These are phyloP conservation scores for Wallacemonas sp. DNA, from an alignment of 208 protist species.

Conservation along the genomic window DNA sequence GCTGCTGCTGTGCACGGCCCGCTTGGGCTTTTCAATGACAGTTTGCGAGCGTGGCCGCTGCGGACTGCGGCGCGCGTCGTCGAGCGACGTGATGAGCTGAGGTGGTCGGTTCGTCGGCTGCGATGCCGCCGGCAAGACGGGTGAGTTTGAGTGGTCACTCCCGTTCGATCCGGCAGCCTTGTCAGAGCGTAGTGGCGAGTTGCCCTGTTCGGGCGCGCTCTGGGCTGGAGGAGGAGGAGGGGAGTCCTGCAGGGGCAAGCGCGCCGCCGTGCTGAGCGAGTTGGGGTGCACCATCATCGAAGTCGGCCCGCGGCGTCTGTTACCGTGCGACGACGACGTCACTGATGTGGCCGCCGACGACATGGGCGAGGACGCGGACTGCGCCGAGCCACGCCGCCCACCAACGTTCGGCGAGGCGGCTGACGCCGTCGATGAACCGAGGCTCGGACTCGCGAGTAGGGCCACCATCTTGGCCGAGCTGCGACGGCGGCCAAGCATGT, in stretches of 20 bases:
- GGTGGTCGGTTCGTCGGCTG: neutral
- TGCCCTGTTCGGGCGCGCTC: neutral
- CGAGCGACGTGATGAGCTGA: too few relatives aligned
- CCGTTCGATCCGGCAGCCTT: neutral
- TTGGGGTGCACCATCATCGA: too few relatives aligned
- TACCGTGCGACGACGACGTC: too few relatives aligned
- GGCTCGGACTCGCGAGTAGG: neutral
- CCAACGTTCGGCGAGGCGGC: too few relatives aligned
- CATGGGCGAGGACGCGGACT: too few relatives aligned
- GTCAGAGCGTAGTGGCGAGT: neutral
- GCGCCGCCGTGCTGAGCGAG: too few relatives aligned
- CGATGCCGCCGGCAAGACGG: neutral
- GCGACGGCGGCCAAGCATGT: constrained; percentile 12
- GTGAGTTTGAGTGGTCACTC: neutral
- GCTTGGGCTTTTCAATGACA: constrained; percentile 6
- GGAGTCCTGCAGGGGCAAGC: too few relatives aligned
- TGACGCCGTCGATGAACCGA: neutral
- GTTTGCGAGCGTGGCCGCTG: constrained; percentile 1
- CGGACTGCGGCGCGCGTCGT: neutral
- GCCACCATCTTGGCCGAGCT: constrained; percentile 8
- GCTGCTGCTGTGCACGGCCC: neutral
- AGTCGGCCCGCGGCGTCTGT: too few relatives aligned
- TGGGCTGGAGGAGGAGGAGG: too few relatives aligned
- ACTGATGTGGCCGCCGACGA: too few relatives aligned
- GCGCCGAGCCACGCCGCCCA: too few relatives aligned